A percentile compares a stretch with the other conserved stretches of the same genome.
Conservation (phyloP, 768 basidiomycete species). For the Xanthoconium stramineum region DNA sequence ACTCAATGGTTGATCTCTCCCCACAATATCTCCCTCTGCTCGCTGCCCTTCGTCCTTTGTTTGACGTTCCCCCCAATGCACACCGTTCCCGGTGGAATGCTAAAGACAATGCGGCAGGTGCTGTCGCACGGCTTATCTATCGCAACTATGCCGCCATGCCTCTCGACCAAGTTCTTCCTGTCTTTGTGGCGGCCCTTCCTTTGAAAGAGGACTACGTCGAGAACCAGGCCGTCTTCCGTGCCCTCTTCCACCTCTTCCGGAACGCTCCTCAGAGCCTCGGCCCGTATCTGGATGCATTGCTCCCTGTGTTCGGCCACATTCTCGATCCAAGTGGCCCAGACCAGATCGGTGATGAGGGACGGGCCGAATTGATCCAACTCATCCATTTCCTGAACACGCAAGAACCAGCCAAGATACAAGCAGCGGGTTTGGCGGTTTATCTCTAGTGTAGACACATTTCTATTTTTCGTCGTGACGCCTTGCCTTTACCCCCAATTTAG, state of each 20-base stretch:
- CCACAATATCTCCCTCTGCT: conserved; percentile 80
- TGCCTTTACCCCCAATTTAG: conserved; percentile 18
- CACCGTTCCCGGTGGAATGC: conserved; percentile 74
- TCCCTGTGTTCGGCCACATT: conserved; percentile 77
- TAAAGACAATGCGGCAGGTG: conserved; percentile 95
- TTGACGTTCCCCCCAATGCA: conserved; percentile 61
- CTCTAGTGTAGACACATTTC: conserved; percentile 42
- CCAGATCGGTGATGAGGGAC: conserved; percentile 77
- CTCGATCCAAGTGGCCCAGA: conserved; percentile 72
- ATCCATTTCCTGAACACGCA: conserved; percentile 69
- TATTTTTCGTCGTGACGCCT: background rate
- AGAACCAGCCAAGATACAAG: conserved; percentile 76
- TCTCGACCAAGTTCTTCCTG: conserved; percentile 85
- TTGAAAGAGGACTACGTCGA: conserved; percentile 87
- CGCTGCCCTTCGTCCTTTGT: conserved; percentile 75
- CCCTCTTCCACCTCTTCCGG: conserved; percentile 85
- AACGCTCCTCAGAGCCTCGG: conserved; percentile 66
- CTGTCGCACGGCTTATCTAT: conserved; percentile 82
- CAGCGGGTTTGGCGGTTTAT: conserved; percentile 63
- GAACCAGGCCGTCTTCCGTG: conserved; percentile 85
- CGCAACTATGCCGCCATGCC: conserved; percentile 79
- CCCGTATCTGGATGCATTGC: conserved; percentile 74
- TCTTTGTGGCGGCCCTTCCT: conserved; percentile 79
- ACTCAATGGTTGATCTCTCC: conserved; percentile 77
- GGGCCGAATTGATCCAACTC: conserved; percentile 71